A percentile compares a stretch with the other conserved stretches of the same genome.
Conservation (phyloP, 1,284 basidiomycete genomes). For the Ustilago xerochloae region DNA sequence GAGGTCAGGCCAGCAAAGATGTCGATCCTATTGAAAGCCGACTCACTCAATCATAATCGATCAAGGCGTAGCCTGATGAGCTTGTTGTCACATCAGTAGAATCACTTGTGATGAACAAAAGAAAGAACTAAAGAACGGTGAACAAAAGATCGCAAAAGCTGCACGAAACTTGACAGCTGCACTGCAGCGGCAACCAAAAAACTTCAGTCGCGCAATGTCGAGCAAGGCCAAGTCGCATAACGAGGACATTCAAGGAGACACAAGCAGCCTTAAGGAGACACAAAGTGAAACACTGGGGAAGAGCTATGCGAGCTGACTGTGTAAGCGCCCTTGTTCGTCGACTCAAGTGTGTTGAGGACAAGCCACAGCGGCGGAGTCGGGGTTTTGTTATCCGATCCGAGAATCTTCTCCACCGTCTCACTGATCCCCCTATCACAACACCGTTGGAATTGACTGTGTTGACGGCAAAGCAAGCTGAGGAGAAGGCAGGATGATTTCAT, state of each 20-base stretch:
- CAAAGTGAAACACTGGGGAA: background rate
- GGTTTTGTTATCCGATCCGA: constrained; percentile 2
- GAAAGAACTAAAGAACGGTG: background rate
- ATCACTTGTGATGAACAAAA: background rate
- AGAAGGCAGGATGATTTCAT: too few relatives aligned
- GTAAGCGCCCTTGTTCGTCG: too few relatives aligned
- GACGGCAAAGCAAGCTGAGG: background rate
- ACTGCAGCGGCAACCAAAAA: background rate
- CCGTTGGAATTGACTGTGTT: background rate
- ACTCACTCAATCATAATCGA: background rate
- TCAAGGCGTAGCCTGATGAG: background rate
- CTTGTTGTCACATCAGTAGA: background rate
- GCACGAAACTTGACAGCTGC: background rate
- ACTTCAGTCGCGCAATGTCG: background rate
- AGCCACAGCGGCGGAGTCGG: constrained; percentile 17
- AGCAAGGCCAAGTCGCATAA: background rate
- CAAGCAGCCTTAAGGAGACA: too few relatives aligned
- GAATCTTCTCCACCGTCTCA: background rate
- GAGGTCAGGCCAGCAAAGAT: background rate
- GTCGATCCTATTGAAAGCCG: background rate
- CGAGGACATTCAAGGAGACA: too few relatives aligned
- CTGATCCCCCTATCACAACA: background rate
- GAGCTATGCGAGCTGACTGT: background rate
- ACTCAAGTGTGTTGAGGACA: background rate
- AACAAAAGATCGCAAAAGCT: background rate